Evolutionary conservation across 1,284 basidiomycete genomes (phyloP), one percentile per base, ranked within the genome.

Genomic region (Termitomyces sp.): DNA sequence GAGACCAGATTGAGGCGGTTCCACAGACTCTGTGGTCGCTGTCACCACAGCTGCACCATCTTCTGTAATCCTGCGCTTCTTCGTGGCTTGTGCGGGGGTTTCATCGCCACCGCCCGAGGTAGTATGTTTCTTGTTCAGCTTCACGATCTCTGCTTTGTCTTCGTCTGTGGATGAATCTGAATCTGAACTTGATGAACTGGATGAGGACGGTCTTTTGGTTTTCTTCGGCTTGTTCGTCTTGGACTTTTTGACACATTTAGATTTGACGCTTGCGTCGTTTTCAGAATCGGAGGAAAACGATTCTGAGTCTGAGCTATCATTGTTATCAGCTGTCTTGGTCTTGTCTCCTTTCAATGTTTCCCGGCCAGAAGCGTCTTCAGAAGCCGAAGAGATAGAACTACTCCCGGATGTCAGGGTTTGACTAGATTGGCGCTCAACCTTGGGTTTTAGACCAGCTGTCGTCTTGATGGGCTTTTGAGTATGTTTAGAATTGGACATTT

Each of bases 1-100:
- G 45, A 40, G 19, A 41, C 53, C 60, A 45, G 42, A 9, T 38
- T 41, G 50, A 31, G 56, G 57, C 46, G 62, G 52, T 26, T 46
- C 53, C 31, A 53, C 52, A 31, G 59, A 62, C 19, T 58, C 62
- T 7, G 69, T 64, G 7, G 71, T 69, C 24, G 78, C 74, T 2
- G 79, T 83, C 6, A 72, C 61, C 6, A 82, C 73, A n/a, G 79
- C 75, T 33, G 71, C 64, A 19, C 83, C 83, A 49, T 67, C 73
- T 54, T 76, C 74, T 33, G 74, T 72, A 2, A 73, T 79, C 54
- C 80, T 80, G 41, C 80, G 82, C 65, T 83, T 89, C 48, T 65
- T 65, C 1, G 61, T 58, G 36, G 54, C 53, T 53, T 57, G 50
- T 39, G 36, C 54, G 52, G 57, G 46, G 26, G 39, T 53, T 31